Evolutionary conservation across 495 filamentous ascomycete genomes (phyloP).

Genomic region (Neurospora sp.): DNA sequence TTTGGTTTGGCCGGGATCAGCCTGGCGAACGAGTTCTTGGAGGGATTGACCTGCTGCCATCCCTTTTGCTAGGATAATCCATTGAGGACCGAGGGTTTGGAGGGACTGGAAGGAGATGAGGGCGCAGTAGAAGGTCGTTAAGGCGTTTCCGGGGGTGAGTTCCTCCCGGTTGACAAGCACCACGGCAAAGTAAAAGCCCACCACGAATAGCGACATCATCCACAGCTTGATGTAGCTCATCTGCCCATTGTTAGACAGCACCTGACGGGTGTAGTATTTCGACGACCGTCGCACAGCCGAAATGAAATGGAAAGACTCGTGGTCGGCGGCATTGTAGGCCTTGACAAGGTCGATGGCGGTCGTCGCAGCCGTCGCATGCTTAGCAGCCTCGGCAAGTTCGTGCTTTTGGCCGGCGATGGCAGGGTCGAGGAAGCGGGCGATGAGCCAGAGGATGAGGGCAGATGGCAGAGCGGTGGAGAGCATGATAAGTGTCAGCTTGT

Average conservation of each 20-base stretch:
- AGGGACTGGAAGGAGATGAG: constrained; percentile 66
- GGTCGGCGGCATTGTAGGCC: constrained; percentile 65
- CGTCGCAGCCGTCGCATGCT: constrained; percentile 58
- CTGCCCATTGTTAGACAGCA: constrained; percentile 56
- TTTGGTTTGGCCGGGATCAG: not conserved
- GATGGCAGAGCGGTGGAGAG: constrained; percentile 65
- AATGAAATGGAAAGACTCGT: constrained; percentile 58
- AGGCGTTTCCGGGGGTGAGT: constrained; percentile 52
- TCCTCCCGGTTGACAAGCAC: constrained; percentile 45
- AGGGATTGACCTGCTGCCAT: constrained; percentile 60
- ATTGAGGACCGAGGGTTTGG: constrained; percentile 61
- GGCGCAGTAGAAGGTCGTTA: constrained; percentile 80
- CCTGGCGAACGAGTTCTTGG: constrained; percentile 22
- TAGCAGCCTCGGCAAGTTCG: constrained; percentile 61
- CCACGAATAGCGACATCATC: constrained; percentile 72
- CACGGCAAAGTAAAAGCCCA: constrained; percentile 86
- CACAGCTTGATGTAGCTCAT: constrained; percentile 63
- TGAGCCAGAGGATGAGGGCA: constrained; percentile 43
- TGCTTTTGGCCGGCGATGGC: constrained; percentile 59
- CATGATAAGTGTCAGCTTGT: constrained; percentile 77
- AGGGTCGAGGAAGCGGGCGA: constrained; percentile 51
- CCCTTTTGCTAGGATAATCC: constrained; percentile 69
- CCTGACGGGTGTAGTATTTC: constrained; percentile 56
- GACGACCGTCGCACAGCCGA: constrained; percentile 49
- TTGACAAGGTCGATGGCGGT: constrained; percentile 79